Conservation (phyloP, 176 grass and related monocot genomes). For the Triticum timopheevii region DNA sequence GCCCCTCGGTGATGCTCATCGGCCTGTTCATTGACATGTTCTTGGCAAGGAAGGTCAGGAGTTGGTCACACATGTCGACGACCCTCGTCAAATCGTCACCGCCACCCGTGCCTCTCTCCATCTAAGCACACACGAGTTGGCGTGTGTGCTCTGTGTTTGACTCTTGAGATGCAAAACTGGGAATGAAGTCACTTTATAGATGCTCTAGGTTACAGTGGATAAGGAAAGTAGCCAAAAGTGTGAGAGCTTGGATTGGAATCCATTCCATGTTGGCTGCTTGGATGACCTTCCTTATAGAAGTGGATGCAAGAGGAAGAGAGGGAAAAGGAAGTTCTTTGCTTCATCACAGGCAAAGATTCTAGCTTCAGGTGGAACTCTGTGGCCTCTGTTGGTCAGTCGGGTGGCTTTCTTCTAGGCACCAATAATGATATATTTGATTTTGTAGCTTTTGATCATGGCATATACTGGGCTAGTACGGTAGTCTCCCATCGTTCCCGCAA, state of each 20-base stretch:
- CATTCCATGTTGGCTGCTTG: conserved; percentile 34
- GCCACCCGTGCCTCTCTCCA: neutral
- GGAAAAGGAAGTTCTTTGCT: neutral
- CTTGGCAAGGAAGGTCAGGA: conserved; percentile 42
- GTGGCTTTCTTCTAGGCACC: no score
- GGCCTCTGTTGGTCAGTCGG: no score
- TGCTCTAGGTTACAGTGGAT: conserved; percentile 4
- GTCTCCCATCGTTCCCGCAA: no score
- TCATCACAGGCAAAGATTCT: conserved; percentile 19
- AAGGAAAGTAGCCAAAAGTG: neutral
- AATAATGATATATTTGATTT: no score
- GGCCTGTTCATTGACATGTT: conserved; percentile 33
- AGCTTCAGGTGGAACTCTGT: no score
- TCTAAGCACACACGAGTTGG: neutral
- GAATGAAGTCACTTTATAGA: conserved; percentile 30
- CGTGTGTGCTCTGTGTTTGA: neutral
- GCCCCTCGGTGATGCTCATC: conserved; percentile 31
- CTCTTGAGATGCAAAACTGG: neutral
- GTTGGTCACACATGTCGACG: conserved; percentile 38
- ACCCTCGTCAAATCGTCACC: neutral
- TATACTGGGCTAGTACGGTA: no score
- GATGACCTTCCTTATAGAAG: conserved; percentile 12
- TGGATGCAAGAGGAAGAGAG: neutral
- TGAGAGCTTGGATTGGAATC: conserved; percentile 22
- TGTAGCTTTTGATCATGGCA: no score